A percentile compares a stretch with the other conserved stretches of the same genome.
Evolutionary conservation across 140 eudicot genomes (phyloP).

Genomic region (Oenanthe javanica): DNA sequence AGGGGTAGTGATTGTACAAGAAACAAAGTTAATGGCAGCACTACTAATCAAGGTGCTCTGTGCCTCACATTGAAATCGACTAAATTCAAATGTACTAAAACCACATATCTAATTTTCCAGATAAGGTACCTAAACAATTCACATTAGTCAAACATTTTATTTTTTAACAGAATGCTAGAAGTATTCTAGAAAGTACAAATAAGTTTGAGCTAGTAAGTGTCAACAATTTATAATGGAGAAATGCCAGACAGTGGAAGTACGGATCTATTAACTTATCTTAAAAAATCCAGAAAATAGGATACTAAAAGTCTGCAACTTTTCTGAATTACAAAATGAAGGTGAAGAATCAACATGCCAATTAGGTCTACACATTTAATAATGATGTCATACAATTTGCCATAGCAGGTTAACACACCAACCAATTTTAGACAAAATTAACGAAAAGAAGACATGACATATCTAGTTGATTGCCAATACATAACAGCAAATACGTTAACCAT

Average conservation of each 20-base stretch:
- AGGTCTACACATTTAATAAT: background rate
- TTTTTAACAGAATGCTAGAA: background rate
- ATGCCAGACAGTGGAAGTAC: background rate
- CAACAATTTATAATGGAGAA: background rate
- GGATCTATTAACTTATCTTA: background rate
- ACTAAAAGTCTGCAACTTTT: background rate
- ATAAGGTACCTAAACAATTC: background rate
- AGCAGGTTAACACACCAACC: background rate
- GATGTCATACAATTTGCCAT: background rate
- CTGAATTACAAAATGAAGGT: background rate
- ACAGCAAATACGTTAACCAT: background rate
- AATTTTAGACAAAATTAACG: background rate
- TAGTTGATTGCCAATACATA: background rate
- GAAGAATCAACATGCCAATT: background rate
- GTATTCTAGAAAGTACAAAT: background rate
- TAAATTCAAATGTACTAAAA: background rate
- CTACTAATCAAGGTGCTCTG: background rate
- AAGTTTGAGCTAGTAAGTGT: background rate
- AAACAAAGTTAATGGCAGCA: background rate
- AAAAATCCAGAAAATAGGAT: background rate
- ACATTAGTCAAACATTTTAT: background rate
- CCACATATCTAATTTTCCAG: background rate
- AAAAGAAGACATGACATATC: background rate
- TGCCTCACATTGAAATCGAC: background rate
- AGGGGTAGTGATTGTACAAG: background rate